Evolutionary conservation across 1,139 yeast species (phyloP), one percentile per base, ranked within the genome.

Genomic region (Candida dubliniensis): DNA sequence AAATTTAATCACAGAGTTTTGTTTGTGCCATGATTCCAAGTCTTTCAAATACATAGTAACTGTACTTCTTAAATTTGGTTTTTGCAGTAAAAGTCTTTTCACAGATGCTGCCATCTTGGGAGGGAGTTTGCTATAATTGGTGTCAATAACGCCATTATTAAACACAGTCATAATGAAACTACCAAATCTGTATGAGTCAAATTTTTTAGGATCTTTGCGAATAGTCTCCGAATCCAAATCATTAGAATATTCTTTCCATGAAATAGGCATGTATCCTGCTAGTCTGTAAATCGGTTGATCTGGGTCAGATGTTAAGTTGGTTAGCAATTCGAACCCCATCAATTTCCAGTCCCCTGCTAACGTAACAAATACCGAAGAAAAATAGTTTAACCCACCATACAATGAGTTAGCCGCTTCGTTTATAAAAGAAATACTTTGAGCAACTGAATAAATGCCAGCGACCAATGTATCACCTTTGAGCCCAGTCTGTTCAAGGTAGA

Each of bases 261-360:
- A 26, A 18, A 34, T 18, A 12, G 51, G 51, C 45, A 43, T 41
- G 24, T 15, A 38, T 18, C 48, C 44, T 37, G 52, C 48, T 4
- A 59, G 48, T 41, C 75, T 56, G 48, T 71, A 74, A 2, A 76
- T 54, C 2, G 78, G 76, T 44, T 71, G 77, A 44, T 78, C 79
- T 3, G 78, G 76, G 47, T 80, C 84, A 1, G 75, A 65, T 23
- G 66, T 67, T 45, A 73, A 56, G 49, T 74, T 79, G 1, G 85
- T 75, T 45, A 86, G 71, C 4, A 87, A 63, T 60, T 91, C 98
- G 55, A 90, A 80, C 1, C 96, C 96, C 51, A 87, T 87, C 24
- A 91, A 61, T 47, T 82, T 85, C 95, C 96, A 88, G 56, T 87
- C 96, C 8, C 96, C 96, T 18, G 73, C 76, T 11, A 50, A 51